Conservation (phyloP, 2,329 filamentous ascomycete species). For the Cordyceps tenuipes region DNA sequence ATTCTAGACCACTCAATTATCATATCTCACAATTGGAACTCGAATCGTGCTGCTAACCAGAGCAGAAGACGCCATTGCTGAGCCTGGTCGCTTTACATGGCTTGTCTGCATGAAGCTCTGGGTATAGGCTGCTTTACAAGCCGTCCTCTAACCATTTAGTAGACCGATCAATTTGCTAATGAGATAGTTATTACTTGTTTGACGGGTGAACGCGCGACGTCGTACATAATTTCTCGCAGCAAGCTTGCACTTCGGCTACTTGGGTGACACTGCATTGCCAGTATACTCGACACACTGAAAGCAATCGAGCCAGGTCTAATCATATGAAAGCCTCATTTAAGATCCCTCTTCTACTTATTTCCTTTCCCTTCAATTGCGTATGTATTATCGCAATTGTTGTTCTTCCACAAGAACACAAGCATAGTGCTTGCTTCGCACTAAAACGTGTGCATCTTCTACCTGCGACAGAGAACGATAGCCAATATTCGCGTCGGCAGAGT, state of each 20-base stretch:
- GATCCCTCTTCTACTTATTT: too few species aligned
- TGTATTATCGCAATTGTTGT: neutral
- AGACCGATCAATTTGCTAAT: neutral
- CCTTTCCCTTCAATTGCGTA: neutral
- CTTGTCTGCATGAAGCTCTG: too few species aligned
- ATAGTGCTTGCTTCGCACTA: neutral
- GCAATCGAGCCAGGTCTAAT: constrained; percentile 1
- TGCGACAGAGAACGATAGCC: neutral
- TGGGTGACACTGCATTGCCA: neutral
- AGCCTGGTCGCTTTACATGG: too few species aligned
- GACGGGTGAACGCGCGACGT: neutral
- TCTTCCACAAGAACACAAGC: neutral
- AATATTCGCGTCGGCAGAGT: neutral
- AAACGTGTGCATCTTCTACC: neutral
- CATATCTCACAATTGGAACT: too few species aligned
- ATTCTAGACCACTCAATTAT: too few species aligned
- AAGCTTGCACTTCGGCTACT: constrained; percentile 7
- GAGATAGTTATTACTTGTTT: neutral
- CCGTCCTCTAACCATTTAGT: neutral
- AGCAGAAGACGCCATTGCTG: too few species aligned
- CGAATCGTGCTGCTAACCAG: too few species aligned
- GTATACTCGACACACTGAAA: constrained; percentile 7
- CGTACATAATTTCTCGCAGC: neutral
- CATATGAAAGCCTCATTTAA: neutral
- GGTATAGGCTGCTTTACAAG: neutral